Percentiles rank a stretch among this genome's conserved stretches.
Evolutionary conservation across 805 yeast species (phyloP).

Genomic region (Groenewaldozyma salmanticensis): DNA sequence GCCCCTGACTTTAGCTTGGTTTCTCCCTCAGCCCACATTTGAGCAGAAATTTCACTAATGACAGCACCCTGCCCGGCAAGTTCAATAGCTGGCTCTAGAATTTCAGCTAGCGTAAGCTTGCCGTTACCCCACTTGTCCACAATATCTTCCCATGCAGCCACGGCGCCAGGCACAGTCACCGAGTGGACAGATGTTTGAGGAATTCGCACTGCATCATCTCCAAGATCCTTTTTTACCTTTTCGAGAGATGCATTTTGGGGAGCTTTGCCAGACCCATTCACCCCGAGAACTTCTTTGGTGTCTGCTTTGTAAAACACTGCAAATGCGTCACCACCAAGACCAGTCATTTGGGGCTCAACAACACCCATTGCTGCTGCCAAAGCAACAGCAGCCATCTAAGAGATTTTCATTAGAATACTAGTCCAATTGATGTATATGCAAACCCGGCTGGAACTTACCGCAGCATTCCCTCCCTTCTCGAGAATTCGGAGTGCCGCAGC

Average conservation of each 20-base stretch:
- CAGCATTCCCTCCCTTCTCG: constrained; percentile 58
- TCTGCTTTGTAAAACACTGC: constrained; percentile 45
- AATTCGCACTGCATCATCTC: constrained; percentile 40
- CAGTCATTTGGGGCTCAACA: constrained; percentile 33
- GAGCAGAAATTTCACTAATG: constrained; percentile 49
- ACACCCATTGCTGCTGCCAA: constrained; percentile 31
- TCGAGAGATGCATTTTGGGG: constrained; percentile 44
- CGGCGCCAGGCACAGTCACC: constrained; percentile 69
- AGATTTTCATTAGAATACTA: constrained; percentile 34
- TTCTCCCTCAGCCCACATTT: constrained; percentile 37
- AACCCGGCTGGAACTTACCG: constrained; percentile 29
- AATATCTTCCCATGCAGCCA: constrained; percentile 73
- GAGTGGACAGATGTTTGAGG: constrained; percentile 45
- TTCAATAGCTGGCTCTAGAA: constrained; percentile 38
- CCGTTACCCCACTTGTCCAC: constrained; percentile 65
- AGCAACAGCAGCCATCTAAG: constrained; percentile 40
- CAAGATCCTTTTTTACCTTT: constrained; percentile 32
- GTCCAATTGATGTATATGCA: too few species aligned
- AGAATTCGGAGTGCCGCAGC: constrained; percentile 62
- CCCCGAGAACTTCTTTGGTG: constrained; percentile 46
- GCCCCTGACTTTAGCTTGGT: constrained; percentile 29
- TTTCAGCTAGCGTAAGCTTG: constrained; percentile 46
- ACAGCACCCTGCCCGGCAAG: constrained; percentile 62
- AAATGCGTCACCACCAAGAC: constrained; percentile 40
- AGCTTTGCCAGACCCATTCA: constrained; percentile 71